These are phyloP conservation scores for Didymella lethalis DNA, from an alignment of 2,329 filamentous ascomycete species.

Conservation along the genomic window DNA sequence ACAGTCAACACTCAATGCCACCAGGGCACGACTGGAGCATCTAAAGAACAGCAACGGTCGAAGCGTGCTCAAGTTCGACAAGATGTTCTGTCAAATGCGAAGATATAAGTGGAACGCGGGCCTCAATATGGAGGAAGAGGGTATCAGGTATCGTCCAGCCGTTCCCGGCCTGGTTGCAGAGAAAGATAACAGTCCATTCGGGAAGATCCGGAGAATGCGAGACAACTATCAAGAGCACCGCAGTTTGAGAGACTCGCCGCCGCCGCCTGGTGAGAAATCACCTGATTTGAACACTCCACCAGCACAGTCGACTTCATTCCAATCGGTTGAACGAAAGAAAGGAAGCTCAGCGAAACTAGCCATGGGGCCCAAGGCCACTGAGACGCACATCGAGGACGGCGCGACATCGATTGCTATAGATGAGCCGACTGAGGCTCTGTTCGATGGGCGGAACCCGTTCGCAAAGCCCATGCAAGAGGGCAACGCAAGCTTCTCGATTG, in stretches of 20 bases:
- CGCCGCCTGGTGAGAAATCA: background rate
- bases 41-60: background rate
- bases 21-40: background rate
- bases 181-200: background rate
- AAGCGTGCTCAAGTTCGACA: background rate
- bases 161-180: background rate
- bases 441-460: background rate
- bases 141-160: background rate
- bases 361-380: background rate
- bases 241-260: background rate
- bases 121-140: background rate
- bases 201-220: background rate
- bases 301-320: background rate
- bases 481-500: background rate
- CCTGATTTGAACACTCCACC: background rate
- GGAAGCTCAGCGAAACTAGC: background rate
- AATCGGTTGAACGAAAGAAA: background rate
- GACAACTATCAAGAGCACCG: background rate
- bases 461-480: background rate
- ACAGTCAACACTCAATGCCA: background rate
- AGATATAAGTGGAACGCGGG: background rate
- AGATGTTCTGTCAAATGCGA: background rate
- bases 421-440: background rate
- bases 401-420: background rate
- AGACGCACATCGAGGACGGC: background rate